Base-by-base conservation (phyloP, 2,329 filamentous ascomycete genomes). In the Aspergillus hortae region DNA sequence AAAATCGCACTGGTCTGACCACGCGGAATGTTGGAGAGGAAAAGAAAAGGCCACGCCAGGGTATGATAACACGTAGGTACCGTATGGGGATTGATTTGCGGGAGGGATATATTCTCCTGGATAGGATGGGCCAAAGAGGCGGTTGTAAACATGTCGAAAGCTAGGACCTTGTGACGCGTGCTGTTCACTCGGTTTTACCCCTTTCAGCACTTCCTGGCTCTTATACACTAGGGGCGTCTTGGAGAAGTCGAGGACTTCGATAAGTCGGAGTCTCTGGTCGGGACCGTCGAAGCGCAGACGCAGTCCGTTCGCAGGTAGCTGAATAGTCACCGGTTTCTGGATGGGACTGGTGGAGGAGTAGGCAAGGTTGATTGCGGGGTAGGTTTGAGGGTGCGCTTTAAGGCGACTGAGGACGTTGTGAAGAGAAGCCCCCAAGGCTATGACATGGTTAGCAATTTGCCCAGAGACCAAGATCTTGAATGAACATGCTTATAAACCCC, bases 1-100 rank as follows among this genome's bases (percentile, higher is more conserved):
- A 56, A 95, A 91, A 65, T 97, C 92, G 55, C 83, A 81, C 47
- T 77, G 73, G 48, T 84, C 80, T 1, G 88, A 89, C 78, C 90
- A 96, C 19, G 85, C 83, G 1, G 87, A 85, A 52, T 82, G 77
- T 46, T 86, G 80, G 27, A 97, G 77, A 0, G 90, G 85, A 59
- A 99, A 99, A 35, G 88, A 92, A 68, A 97, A 96, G 0, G 92
- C 90, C 27, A 99, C 85, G 0, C 94, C 94, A 1, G 92, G 92
- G 72, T 96, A 99, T 1, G 92, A 97, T 32, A 99, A 77, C 32
- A 96, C 85, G 66, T 97, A 99, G 19, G 84, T 88, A 14, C 92
- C 92, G 53, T 79, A 75, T 14, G 78, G 76, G 10, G 79, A 77
- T 3, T 76, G 77, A 1, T 76, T 65, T 6, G 72, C 69, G 1